Evolutionary conservation across 1,284 basidiomycete species (phyloP).

Genomic region (Cutaneotrichosporon sp.): DNA sequence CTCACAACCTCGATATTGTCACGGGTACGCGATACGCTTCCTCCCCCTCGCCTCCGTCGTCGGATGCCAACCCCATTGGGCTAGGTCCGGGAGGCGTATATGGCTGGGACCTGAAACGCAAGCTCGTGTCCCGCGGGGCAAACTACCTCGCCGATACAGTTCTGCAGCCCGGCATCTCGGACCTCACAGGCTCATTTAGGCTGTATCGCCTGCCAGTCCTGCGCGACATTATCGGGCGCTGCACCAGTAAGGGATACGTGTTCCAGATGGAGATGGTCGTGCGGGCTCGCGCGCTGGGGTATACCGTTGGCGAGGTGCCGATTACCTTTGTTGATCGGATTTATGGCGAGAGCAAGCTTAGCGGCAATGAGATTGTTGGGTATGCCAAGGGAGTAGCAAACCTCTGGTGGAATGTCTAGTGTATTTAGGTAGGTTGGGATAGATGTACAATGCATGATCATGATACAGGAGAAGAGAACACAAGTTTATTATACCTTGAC

Average conservation of each 20-base stretch:
- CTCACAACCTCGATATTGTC: slow-evolving; percentile 80
- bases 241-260: slow-evolving; percentile 83
- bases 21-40: slow-evolving; percentile 80
- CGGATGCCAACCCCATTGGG: slow-evolving; percentile 29
- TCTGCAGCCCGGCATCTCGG: slow-evolving; percentile 76
- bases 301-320: slow-evolving; percentile 81
- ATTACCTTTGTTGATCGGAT: slow-evolving; percentile 92
- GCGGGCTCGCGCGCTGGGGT: slow-evolving; percentile 74
- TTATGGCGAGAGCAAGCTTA: slow-evolving; percentile 87
- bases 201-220: slow-evolving; percentile 75
- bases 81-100: slow-evolving; percentile 73
- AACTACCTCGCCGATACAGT: slow-evolving; percentile 82
- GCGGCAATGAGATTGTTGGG: slow-evolving; percentile 81
- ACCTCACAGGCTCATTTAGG: slow-evolving; percentile 81
- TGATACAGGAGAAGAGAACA: neutral
- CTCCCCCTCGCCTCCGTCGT: slow-evolving; percentile 40
- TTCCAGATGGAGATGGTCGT: slow-evolving; percentile 99
- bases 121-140: slow-evolving; percentile 78
- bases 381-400: slow-evolving; percentile 83
- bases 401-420: slow-evolving; percentile 65
- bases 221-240: slow-evolving; percentile 75
- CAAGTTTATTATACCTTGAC: slow-evolving; percentile 16
- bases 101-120: slow-evolving; percentile 84
- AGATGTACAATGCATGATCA: slow-evolving; percentile 22
- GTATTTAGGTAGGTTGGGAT: neutral